phyloP scores from a whole-genome alignment of 371 early-diverging fungal genomes.

The Rhizopus delemar region DNA sequence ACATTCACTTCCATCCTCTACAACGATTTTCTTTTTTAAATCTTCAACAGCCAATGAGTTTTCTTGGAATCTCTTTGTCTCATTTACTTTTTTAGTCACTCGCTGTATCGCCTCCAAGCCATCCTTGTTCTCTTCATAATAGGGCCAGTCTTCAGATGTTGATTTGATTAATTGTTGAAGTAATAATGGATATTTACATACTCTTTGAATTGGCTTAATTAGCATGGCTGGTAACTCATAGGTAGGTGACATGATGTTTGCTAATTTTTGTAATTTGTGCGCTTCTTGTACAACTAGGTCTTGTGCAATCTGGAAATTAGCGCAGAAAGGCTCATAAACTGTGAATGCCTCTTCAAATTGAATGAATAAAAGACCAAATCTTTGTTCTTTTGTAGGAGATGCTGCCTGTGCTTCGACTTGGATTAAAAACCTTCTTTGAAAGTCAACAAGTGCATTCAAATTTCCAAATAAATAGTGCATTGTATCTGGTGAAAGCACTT shows the following conservation, averaged over 20 bases:
- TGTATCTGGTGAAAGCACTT: slow-evolving; percentile 72
- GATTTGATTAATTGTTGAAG: slow-evolving; percentile 83
- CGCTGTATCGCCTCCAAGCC: slow-evolving; percentile 82
- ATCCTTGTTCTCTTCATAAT: slow-evolving; percentile 73
- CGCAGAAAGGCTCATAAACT: slow-evolving; percentile 93
- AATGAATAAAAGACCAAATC: slow-evolving; percentile 83
- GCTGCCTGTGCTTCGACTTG: slow-evolving; percentile 83
- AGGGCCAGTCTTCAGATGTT: slow-evolving; percentile 67
- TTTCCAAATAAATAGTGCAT: slow-evolving; percentile 87
- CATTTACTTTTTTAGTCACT: slow-evolving; percentile 88
- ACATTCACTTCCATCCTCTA: slow-evolving; percentile 25
- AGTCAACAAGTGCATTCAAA: slow-evolving; percentile 89
- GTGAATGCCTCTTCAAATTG: slow-evolving; percentile 81
- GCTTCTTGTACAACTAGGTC: slow-evolving; percentile 51
- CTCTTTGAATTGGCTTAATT: slow-evolving; percentile 95
- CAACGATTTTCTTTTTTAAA: slow-evolving; percentile 67
- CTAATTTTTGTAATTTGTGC: slow-evolving; percentile 52
- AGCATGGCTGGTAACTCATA: slow-evolving; percentile 87
- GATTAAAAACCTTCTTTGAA: slow-evolving; percentile 91
- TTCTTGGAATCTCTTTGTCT: slow-evolving; percentile 83
- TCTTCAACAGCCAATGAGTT: slow-evolving; percentile 75
- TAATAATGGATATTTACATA: slow-evolving; percentile 93
- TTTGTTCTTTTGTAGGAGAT: slow-evolving; percentile 72
- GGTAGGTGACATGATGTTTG: slow-evolving; percentile 76
- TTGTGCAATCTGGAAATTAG: slow-evolving; percentile 82